Evolutionary conservation across 257 asterid species (phyloP), one percentile per base, ranked within the genome.

Genomic region (Thymus quinquecostatus): DNA sequence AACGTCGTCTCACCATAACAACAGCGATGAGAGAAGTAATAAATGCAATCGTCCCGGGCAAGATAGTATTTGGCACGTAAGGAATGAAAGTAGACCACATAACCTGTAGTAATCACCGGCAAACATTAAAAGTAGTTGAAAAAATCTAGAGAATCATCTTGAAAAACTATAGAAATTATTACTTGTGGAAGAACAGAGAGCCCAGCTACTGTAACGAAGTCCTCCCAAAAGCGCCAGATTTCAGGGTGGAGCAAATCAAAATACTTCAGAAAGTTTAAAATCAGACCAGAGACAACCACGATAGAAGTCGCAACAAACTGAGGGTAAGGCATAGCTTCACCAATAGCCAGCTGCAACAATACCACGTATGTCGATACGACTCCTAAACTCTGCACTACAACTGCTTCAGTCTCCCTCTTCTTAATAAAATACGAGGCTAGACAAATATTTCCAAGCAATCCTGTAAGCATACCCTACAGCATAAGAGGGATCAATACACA

Each of bases 21-120:
- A 91, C 92, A 44, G 91, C 83, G 30, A 77, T 32, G 66, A 88
- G 29, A 10, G 97, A 89, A 70, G 83, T 49, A 57, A 71, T 64
- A 53, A 88, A 91, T 69, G 95, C 80, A 53, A 82, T 65, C 21
- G 80, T 77, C 64, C 98, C 99, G 8, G 99, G 99, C 82, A 94
- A 81, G 80, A 89, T 63, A 63, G 89, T 82, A 70, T 88, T 88
- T 49, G 97, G 99, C 70, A 94, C 86, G 66, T 79, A 88, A 3
- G 99, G 98, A 80, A 94, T 76, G 71, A 94, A 91, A 12, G 99
- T 94, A 41, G 99, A 94, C 99, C 99, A 94, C 96, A 91, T 94
- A 73, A 95, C 97, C 97, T 95, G 86, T 55, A 79, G 32, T 73
- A 77, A 59, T 53, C 69, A 68, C 48, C 50, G 68, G 30, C 6